A percentile compares a stretch with the other conserved stretches of the same genome.
These are phyloP conservation scores for Olyra latifolia DNA, from an alignment of 176 grass and related monocot species.

Conservation along the genomic window DNA sequence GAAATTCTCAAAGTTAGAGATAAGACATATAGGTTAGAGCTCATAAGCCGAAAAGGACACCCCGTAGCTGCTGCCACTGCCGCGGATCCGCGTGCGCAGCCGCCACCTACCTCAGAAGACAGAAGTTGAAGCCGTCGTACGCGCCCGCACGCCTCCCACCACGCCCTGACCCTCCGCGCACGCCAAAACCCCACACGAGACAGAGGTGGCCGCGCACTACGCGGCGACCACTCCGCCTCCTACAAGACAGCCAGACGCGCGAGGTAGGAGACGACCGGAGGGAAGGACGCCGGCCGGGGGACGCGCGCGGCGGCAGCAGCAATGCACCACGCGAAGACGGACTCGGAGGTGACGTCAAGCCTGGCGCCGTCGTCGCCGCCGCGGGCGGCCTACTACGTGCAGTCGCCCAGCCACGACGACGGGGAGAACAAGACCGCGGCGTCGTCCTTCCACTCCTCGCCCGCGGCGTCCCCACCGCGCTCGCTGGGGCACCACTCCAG, in stretches of 20 bases:
- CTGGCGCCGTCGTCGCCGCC: slow-evolving; percentile 61
- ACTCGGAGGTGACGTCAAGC: slow-evolving; percentile 87
- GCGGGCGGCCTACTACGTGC: slow-evolving; percentile 80
- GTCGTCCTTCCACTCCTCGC: slow-evolving; percentile 70
- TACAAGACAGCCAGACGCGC: background rate
- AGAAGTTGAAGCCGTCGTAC: background rate
- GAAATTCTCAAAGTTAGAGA: too few species aligned
- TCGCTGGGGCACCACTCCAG: slow-evolving; percentile 52
- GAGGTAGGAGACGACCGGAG: background rate
- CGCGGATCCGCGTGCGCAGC: background rate
- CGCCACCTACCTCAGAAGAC: background rate
- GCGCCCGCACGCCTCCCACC: slow-evolving; percentile 4
- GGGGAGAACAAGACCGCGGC: slow-evolving; percentile 63
- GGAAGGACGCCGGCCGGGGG: background rate
- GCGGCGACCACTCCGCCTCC: background rate
- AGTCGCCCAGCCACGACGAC: slow-evolving; percentile 86
- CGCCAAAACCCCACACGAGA: background rate
- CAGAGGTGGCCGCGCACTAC: slow-evolving; percentile 38
- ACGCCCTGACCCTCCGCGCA: slow-evolving; percentile 16
- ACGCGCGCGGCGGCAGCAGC: background rate
- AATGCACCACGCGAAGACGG: slow-evolving; percentile 74
- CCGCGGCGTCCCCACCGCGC: slow-evolving; percentile 65
- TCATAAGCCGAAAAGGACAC: too few species aligned
- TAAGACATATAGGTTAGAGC: too few species aligned
- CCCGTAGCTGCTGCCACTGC: background rate